phyloP scores from a whole-genome alignment of 2,329 filamentous ascomycete genomes.

The Biscogniauxia mediterranea region DNA sequence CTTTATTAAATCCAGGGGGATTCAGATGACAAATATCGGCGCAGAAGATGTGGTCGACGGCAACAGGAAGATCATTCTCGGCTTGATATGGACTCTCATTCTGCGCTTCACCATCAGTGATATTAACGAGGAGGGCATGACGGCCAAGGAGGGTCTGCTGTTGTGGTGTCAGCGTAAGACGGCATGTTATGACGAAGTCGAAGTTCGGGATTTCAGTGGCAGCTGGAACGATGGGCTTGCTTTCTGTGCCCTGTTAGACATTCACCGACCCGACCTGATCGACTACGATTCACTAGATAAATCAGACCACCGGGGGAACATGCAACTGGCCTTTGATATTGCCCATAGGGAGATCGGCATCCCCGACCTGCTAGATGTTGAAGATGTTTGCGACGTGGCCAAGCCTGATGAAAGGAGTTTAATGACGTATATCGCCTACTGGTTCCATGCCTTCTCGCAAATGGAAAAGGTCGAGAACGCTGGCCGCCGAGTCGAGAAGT shows the following conservation, averaged over 20 bases:
- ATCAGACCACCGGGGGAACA: constrained; percentile 90
- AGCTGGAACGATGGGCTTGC: constrained; percentile 98
- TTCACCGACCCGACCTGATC: constrained; percentile 94
- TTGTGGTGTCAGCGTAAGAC: constrained; percentile 99
- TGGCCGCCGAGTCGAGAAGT: constrained; percentile 93
- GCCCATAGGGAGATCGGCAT: constrained; percentile 96
- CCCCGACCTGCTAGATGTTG: constrained; percentile 90
- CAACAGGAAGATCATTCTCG: constrained; percentile 95
- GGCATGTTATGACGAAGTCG: constrained; percentile 95
- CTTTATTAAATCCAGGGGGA: constrained; percentile 86
- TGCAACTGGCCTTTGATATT: constrained; percentile 97
- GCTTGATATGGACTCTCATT: constrained; percentile 98
- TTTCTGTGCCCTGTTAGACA: constrained; percentile 94
- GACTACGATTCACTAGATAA: constrained; percentile 96
- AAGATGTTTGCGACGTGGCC: constrained; percentile 95
- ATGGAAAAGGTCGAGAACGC: constrained; percentile 99
- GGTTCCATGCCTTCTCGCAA: constrained; percentile 99
- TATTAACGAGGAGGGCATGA: constrained; percentile 97
- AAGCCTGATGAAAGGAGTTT: constrained; percentile 94
- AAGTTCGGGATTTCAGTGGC: constrained; percentile 88
- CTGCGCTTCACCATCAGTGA: constrained; percentile 97
- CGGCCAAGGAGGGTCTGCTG: constrained; percentile 90
- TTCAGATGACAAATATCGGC: constrained; percentile 98
- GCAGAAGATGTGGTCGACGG: constrained; percentile 98
- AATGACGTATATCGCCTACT: constrained; percentile 99